These are phyloP conservation scores for Nissolia schottii DNA, from an alignment of 306 rosid genomes.

Conservation along the genomic window DNA sequence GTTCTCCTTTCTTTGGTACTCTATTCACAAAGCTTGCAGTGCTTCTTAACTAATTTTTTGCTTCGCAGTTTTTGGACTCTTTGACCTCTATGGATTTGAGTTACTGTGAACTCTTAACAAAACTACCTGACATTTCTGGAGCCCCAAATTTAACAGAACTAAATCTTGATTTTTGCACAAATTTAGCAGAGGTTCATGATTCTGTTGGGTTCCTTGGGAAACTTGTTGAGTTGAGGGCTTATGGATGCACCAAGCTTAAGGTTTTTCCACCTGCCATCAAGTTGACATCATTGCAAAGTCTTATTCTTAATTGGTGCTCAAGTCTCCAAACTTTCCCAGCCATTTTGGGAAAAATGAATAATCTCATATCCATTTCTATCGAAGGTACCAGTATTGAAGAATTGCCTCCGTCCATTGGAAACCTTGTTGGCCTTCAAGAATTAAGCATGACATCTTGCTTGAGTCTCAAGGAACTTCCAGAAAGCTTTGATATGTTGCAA, in stretches of 20 bases:
- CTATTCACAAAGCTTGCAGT: neutral
- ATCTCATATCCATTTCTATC: constrained; percentile 29
- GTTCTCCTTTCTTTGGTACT: neutral
- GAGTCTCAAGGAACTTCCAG: constrained; percentile 35
- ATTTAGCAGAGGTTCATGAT: constrained; percentile 16
- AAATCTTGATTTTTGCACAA: constrained; percentile 1
- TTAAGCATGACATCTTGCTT: constrained; percentile 39
- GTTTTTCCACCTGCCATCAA: constrained; percentile 15
- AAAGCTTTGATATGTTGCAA: constrained; percentile 23
- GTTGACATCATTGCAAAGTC: constrained; percentile 30
- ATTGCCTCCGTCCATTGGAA: constrained; percentile 36
- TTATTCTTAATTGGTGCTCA: constrained; percentile 37
- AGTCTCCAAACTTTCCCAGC: constrained; percentile 34
- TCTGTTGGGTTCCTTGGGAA: constrained; percentile 20
- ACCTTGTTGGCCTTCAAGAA: constrained; percentile 36
- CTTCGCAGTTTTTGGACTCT: constrained; percentile 27
- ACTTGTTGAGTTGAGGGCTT: constrained; percentile 16
- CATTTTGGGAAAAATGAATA: constrained; percentile 36
- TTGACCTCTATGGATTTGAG: constrained; percentile 31
- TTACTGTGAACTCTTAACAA: constrained; percentile 19
- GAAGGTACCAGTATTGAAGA: constrained; percentile 32
- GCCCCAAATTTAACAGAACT: constrained; percentile 33
- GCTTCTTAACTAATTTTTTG: neutral
- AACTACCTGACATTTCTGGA: constrained; percentile 31
- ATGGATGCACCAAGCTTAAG: constrained; percentile 25